These are phyloP conservation scores for Leccinum subspadiceum DNA, from an alignment of 1,284 basidiomycete genomes.

Conservation along the genomic window DNA sequence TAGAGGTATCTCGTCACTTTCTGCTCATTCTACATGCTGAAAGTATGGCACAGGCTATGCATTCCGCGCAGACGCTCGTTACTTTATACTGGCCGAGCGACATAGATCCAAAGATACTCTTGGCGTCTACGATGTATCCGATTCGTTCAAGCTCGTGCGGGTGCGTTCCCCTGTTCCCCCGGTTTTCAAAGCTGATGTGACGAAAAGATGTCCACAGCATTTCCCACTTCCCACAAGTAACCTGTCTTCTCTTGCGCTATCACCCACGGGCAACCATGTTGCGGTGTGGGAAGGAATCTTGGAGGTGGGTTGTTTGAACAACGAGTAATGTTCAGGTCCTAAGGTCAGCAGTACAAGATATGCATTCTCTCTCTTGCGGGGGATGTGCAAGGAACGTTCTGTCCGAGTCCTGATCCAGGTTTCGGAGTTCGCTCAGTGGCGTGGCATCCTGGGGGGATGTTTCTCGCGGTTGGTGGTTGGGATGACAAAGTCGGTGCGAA, in stretches of 20 bases:
- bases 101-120: conserved; percentile 84
- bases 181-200: conserved; percentile 16
- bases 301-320: conserved; percentile 50
- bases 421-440: conserved; percentile 72
- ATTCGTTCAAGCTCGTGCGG: conserved; percentile 70
- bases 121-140: conserved; percentile 75
- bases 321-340: background rate
- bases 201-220: conserved; percentile 50
- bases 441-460: conserved; percentile 84
- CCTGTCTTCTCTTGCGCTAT: conserved; percentile 73
- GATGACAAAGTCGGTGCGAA: conserved; percentile 68
- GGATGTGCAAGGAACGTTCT: conserved; percentile 65
- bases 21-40: background rate
- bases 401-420: conserved; percentile 71
- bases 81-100: conserved; percentile 79
- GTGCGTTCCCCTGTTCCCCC: conserved; percentile 44
- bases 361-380: conserved; percentile 75
- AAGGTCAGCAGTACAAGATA: conserved; percentile 67
- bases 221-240: conserved; percentile 79
- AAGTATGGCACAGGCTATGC: conserved; percentile 56
- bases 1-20: conserved; percentile 46
- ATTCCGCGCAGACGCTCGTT: conserved; percentile 76
- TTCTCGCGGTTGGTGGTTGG: conserved; percentile 78
- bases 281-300: conserved; percentile 83
- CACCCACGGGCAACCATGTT: conserved; percentile 77